Percentiles rank a stretch among this genome's conserved stretches.
phyloP scores from a whole-genome alignment of 257 asterid species.

The Salvia miltiorrhiza region DNA sequence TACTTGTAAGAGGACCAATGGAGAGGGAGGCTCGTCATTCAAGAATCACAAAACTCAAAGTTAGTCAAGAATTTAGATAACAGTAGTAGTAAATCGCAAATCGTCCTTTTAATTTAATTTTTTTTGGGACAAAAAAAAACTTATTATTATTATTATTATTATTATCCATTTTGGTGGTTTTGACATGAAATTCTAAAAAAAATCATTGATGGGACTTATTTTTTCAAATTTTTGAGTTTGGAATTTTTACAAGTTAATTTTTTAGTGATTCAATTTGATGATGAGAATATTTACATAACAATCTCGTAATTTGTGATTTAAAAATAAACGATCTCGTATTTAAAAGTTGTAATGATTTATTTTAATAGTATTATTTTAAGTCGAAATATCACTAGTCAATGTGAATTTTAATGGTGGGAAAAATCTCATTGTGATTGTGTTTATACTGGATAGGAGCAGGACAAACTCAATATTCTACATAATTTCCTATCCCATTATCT shows the following conservation, averaged over 20 bases:
- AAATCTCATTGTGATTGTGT: too few species aligned
- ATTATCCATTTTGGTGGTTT: not conserved
- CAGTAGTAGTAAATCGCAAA: not conserved
- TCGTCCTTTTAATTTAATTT: too few species aligned
- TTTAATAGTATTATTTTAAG: not conserved
- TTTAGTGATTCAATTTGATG: too few species aligned
- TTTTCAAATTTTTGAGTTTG: too few species aligned
- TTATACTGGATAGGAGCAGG: not conserved
- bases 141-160: not conserved
- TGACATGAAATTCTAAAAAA: not conserved
- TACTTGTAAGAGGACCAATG: not conserved
- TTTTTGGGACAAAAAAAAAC: not conserved
- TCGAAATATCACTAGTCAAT: too few species aligned
- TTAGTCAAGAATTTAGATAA: not conserved
- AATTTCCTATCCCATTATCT: not conserved
- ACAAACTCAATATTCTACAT: not conserved
- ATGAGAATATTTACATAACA: too few species aligned
- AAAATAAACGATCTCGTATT: not conserved
- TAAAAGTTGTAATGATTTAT: not conserved
- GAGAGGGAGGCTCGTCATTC: not conserved
- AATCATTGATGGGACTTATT: not conserved
- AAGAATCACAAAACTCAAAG: slow-evolving; percentile 6
- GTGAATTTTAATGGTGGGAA: too few species aligned
- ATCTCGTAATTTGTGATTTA: too few species aligned
- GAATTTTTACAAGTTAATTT: too few species aligned